These are phyloP conservation scores for Venturiaceae sp. DNA, from an alignment of 2,329 filamentous ascomycete genomes.

Conservation along the genomic window DNA sequence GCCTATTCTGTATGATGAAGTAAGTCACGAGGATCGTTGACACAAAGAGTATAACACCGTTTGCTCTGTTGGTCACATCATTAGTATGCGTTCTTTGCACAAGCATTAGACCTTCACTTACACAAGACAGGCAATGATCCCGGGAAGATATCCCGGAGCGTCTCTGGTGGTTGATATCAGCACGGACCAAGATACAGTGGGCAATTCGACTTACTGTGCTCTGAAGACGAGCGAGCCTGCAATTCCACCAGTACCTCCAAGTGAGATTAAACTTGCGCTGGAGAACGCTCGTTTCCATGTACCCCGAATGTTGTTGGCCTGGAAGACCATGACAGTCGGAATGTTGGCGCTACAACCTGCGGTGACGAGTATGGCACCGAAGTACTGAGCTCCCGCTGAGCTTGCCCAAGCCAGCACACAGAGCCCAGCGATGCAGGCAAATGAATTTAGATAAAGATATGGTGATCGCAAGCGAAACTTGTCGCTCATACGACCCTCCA, in stretches of 20 bases:
- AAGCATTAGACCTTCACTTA: too few species aligned
- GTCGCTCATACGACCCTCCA: constrained; percentile 55
- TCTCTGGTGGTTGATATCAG: too few species aligned
- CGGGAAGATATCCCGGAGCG: too few species aligned
- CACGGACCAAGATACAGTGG: too few species aligned
- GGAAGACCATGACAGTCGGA: constrained; percentile 65
- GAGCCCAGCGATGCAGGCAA: constrained; percentile 58
- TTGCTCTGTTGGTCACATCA: too few species aligned
- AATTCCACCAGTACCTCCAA: constrained; percentile 72
- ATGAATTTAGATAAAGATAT: constrained; percentile 45
- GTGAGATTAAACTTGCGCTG: constrained; percentile 64
- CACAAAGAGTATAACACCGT: too few species aligned
- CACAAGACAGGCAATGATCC: too few species aligned
- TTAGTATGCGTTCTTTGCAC: too few species aligned
- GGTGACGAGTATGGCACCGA: constrained; percentile 64
- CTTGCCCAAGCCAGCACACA: constrained; percentile 64
- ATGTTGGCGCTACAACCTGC: constrained; percentile 71
- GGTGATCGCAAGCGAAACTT: constrained; percentile 54
- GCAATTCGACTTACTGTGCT: too few species aligned
- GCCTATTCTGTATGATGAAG: too few species aligned
- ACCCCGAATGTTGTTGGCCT: constrained; percentile 78
- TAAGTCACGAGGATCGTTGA: too few species aligned
- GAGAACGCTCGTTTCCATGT: constrained; percentile 82
- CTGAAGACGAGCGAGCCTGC: constrained; percentile 65
- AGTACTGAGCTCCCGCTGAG: constrained; percentile 51